Evolutionary conservation across 2,329 filamentous ascomycete genomes (phyloP), one percentile per base, ranked within the genome.

Genomic region (Fonsecaea erecta): DNA sequence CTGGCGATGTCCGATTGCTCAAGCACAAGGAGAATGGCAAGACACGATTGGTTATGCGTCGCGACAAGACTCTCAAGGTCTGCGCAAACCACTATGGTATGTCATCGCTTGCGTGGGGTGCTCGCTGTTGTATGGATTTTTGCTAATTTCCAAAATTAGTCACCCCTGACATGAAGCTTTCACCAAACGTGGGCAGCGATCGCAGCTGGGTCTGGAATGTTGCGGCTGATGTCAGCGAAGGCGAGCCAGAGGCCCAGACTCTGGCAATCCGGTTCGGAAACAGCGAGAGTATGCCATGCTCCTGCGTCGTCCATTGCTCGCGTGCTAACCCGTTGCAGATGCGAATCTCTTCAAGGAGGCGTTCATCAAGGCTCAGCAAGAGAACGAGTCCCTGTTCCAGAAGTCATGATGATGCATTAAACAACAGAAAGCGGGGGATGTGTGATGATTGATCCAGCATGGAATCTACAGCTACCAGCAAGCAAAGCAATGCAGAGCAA

Each of bases 151-250:
- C 51, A 66, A 52, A 58, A 63, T 40, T 61, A 96, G 93, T 99
- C 76, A 92, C 96, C 68, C 94, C 94, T 69, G 94, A 97, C 81
- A 98, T 99, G 94, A 97, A 97, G 85, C 90, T 99, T 70, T 94
- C 91, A 68, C 93, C 95, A 81, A 99, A 99, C 79, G 93, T 98
- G 72, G 95, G 95, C 75, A 96, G 92, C 75, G 95, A 99, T 84
- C 91, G 95, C 79, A 96, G 91, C 83, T 99, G 95, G 95, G 95
- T 99, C 72, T 99, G 95, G 95, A 98, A 97, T 77, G 94, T 93
- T 66, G 90, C 93, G 64, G 95, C 95, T 72, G 95, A 99, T 85
- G 94, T 98, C 74, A 97, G 92, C 76, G 95, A 99, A 85, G 95
- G 95, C 68, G 94, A 97, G 84, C 91, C 95, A 70, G 95, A 99